phyloP scores from a whole-genome alignment of 2,329 filamentous ascomycete species.

The Colletotrichum melonis region DNA sequence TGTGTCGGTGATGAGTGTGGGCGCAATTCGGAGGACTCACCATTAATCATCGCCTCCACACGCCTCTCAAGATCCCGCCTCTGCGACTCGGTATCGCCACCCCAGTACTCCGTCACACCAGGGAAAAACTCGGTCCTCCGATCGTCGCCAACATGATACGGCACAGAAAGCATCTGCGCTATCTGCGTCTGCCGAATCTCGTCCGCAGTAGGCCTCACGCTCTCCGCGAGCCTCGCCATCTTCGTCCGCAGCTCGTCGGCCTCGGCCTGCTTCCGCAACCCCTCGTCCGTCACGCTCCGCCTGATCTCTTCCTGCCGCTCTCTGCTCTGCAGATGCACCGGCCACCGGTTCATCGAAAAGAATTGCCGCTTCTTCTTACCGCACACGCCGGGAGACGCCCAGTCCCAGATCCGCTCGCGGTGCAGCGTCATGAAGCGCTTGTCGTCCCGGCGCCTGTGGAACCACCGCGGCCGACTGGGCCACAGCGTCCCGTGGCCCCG shows the following conservation, averaged over 20 bases:
- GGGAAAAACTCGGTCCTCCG: slow-evolving; percentile 38
- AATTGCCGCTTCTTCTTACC: slow-evolving; percentile 44
- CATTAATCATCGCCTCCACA: slow-evolving; percentile 19
- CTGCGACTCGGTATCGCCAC: slow-evolving; percentile 45
- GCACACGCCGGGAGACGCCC: slow-evolving; percentile 42
- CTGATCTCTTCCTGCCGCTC: slow-evolving; percentile 44
- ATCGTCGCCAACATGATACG: slow-evolving; percentile 36
- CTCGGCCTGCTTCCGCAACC: background rate
- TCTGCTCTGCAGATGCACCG: slow-evolving; percentile 51
- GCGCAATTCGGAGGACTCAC: slow-evolving; percentile 33
- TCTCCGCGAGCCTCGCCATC: background rate
- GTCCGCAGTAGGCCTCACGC: background rate
- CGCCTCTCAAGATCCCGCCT: slow-evolving; percentile 40
- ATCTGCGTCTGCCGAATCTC: background rate
- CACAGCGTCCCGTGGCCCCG: slow-evolving; percentile 56
- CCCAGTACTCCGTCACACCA: slow-evolving; percentile 41
- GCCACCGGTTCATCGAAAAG: slow-evolving; percentile 62
- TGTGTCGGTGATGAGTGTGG: too few species aligned
- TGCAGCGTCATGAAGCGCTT: slow-evolving; percentile 37
- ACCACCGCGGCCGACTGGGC: slow-evolving; percentile 47
- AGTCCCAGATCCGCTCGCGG: slow-evolving; percentile 50
- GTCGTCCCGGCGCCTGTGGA: slow-evolving; percentile 34
- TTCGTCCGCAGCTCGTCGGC: background rate
- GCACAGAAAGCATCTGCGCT: slow-evolving; percentile 60
- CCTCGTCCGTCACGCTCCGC: background rate